phyloP scores from a whole-genome alignment of 768 basidiomycete species.

The Amanita jacksonii region DNA sequence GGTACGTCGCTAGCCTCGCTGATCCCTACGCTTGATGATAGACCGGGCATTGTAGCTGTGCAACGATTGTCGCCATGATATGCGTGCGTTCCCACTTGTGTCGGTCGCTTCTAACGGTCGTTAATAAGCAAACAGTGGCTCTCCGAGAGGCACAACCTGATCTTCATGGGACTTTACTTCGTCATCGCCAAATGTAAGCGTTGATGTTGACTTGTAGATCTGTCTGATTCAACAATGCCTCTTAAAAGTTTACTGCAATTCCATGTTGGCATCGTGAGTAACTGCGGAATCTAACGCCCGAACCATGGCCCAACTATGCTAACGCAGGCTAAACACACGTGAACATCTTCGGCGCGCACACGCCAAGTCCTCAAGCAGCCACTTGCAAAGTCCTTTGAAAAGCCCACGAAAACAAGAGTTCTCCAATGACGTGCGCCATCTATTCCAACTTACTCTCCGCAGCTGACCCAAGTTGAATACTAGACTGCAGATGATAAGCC shows the following conservation, averaged over 20 bases:
- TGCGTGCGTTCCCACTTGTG: conserved; percentile 26
- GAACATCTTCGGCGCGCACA: conserved; percentile 13
- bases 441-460: too few species aligned
- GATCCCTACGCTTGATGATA: not conserved
- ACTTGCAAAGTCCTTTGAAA: too few species aligned
- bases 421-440: too few species aligned
- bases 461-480: too few species aligned
- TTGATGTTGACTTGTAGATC: not conserved
- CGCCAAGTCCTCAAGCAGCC: conserved; percentile 1
- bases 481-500: not conserved
- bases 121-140: conserved; percentile 28
- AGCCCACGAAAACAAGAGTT: too few species aligned
- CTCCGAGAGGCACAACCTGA: conserved; percentile 30
- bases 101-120: not conserved
- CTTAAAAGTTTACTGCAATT: conserved; percentile 36
- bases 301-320: not conserved
- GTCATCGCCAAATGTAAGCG: conserved; percentile 35
- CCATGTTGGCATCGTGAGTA: conserved; percentile 29
- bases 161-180: conserved; percentile 41
- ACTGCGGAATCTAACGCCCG: not conserved
- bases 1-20: conserved; percentile 13
- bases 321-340: conserved; percentile 15
- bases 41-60: conserved; percentile 23
- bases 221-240: not conserved
- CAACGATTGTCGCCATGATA: conserved; percentile 38